A percentile compares a stretch with the other conserved stretches of the same genome.
Evolutionary conservation across 2,329 filamentous ascomycete species (phyloP).

Genomic region (Herpotrichia juniperi): DNA sequence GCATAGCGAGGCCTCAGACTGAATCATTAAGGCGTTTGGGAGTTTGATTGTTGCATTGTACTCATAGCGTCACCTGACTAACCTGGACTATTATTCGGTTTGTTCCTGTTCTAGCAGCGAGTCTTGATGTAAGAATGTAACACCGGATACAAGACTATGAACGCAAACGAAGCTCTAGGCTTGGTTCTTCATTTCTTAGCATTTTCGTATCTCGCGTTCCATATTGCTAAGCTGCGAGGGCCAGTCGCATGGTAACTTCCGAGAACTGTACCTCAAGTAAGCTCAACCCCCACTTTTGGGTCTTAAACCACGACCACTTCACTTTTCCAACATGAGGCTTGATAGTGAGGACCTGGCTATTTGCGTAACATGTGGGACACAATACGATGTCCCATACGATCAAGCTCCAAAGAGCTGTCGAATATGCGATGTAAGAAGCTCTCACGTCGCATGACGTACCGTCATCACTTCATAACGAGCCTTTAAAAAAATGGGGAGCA

Average conservation of each 20-base stretch:
- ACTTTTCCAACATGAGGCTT: constrained; percentile 29
- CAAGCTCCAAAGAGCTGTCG: constrained; percentile 62
- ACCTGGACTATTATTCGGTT: neutral
- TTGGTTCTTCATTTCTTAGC: neutral
- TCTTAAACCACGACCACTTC: neutral
- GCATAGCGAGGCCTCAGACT: constrained; percentile 30
- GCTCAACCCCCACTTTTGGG: constrained; percentile 6
- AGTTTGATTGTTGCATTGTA: neutral
- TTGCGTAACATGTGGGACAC: constrained; percentile 73
- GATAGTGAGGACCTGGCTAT: constrained; percentile 57
- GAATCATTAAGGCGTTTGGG: constrained; percentile 4
- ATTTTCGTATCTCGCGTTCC: neutral
- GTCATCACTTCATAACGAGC: neutral
- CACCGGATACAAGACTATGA: constrained; percentile 2
- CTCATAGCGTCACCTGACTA: neutral
- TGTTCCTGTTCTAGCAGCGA: neutral
- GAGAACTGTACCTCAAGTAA: neutral
- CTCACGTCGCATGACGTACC: constrained; percentile 6
- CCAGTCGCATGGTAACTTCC: constrained; percentile 2
- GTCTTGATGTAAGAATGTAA: neutral
- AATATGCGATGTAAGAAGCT: constrained; percentile 70
- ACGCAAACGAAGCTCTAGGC: neutral
- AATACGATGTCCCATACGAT: constrained; percentile 63
- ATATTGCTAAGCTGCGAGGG: constrained; percentile 10
- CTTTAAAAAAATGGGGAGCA: too few relatives aligned